Evolutionary conservation across 352 stramenopile genomes (phyloP).

Genomic region (Pythium aristosporum): DNA sequence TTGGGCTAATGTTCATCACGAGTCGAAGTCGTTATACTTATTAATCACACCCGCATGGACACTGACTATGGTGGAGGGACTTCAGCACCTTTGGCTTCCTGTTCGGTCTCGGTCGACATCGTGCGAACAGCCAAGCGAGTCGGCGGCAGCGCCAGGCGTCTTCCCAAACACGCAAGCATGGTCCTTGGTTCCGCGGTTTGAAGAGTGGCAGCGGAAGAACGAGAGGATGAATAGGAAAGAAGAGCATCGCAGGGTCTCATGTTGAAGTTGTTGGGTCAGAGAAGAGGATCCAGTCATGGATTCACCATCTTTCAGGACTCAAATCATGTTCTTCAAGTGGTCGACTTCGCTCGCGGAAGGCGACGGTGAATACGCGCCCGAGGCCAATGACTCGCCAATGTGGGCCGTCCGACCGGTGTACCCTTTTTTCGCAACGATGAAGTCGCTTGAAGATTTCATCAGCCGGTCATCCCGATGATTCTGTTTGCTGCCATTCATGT

Average conservation of each 20-base stretch:
- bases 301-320: not conserved
- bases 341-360: not conserved
- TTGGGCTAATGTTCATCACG: conserved; percentile 3
- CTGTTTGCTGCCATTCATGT: too few relatives aligned
- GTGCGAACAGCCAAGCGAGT: not conserved
- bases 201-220: not conserved
- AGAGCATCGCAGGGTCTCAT: not conserved
- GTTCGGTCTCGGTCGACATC: not conserved
- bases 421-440: too few relatives aligned
- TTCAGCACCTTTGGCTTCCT: conserved; percentile 1
- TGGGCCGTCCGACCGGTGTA: too few relatives aligned
- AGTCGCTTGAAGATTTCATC: too few relatives aligned
- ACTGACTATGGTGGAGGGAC: not conserved
- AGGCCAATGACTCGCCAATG: too few relatives aligned
- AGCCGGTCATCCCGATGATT: too few relatives aligned
- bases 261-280: conserved; percentile 1
- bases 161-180: not conserved
- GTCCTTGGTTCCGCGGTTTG: not conserved
- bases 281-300: not conserved
- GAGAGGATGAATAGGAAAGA: not conserved
- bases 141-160: not conserved
- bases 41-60: not conserved
- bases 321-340: not conserved
- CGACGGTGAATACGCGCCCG: too few relatives aligned
- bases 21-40: not conserved